phyloP scores from a whole-genome alignment of 306 rosid genomes.

The Clitoria ternatea region DNA sequence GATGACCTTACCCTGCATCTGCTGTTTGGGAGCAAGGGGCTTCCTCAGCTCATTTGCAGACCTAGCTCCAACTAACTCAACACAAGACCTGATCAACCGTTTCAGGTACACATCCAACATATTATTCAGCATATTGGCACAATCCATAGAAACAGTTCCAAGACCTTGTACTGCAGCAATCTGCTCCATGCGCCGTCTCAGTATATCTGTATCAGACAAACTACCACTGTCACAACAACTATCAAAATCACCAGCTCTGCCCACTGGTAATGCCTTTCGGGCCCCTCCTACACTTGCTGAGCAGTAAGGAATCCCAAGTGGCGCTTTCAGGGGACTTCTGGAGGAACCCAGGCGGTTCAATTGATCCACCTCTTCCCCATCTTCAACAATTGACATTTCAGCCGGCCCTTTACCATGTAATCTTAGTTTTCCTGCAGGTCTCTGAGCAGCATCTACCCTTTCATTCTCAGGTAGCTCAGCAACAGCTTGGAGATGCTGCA shows the following conservation, averaged over 20 bases:
- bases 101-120: conserved; percentile 82
- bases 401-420: conserved; percentile 51
- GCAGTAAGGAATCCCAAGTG: conserved; percentile 88
- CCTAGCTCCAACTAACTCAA: conserved; percentile 76
- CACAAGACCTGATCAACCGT: conserved; percentile 77
- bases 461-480: conserved; percentile 75
- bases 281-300: conserved; percentile 92
- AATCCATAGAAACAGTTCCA: conserved; percentile 80
- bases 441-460: conserved; percentile 43
- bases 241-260: conserved; percentile 48
- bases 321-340: conserved; percentile 72
- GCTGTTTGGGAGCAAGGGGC: conserved; percentile 60
- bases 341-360: conserved; percentile 45
- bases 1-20: conserved; percentile 62
- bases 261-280: conserved; percentile 64
- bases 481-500: conserved; percentile 71
- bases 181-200: conserved; percentile 92
- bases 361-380: conserved; percentile 67
- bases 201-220: conserved; percentile 66
- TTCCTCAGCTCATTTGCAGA: conserved; percentile 48
- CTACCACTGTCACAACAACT: conserved; percentile 61
- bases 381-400: conserved; percentile 46
- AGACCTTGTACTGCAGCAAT: conserved; percentile 83
- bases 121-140: conserved; percentile 68
- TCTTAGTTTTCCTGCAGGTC: conserved; percentile 57